Conservation (phyloP, 148 eudicot genomes). For the Salicornia ramosissima region DNA sequence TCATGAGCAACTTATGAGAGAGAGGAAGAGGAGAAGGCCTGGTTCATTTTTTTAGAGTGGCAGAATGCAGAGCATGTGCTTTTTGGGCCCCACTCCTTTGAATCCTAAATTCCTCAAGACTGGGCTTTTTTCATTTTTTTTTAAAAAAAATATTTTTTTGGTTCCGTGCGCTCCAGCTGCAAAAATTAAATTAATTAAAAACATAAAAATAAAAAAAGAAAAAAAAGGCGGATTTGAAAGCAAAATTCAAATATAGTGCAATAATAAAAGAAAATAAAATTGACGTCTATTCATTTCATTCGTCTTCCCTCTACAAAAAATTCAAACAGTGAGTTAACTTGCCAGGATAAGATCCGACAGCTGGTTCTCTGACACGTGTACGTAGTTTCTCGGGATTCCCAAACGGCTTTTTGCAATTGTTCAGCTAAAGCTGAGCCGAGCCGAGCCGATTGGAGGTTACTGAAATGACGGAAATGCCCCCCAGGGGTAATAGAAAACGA, state of each 20-base stretch:
- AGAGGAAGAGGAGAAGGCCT: not conserved
- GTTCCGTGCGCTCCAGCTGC: constrained; percentile 58
- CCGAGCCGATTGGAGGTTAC: not conserved
- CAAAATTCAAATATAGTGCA: constrained; percentile 37
- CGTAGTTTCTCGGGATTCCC: constrained; percentile 28
- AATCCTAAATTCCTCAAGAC: constrained; percentile 15
- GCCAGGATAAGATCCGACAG: constrained; percentile 57
- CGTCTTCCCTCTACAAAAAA: not conserved
- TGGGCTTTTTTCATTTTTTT: constrained; percentile 12
- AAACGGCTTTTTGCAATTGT: no score
- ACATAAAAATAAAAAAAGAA: not conserved
- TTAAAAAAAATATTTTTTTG: no score
- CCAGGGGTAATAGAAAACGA: not conserved
- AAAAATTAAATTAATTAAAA: not conserved
- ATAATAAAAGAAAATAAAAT: constrained; percentile 1
- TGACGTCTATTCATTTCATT: no score
- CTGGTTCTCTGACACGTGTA: constrained; percentile 45
- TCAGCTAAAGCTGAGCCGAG: constrained; percentile 1
- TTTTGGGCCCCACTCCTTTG: constrained; percentile 24
- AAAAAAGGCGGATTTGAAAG: constrained; percentile 42
- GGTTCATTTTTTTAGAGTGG: not conserved
- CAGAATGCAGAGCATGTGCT: constrained; percentile 17
- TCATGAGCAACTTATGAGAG: not conserved
- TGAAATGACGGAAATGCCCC: constrained; percentile 17
- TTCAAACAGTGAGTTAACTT: constrained; percentile 27